Evolutionary conservation across 495 filamentous ascomycete species (phyloP).

Genomic region (Letharia columbiana): DNA sequence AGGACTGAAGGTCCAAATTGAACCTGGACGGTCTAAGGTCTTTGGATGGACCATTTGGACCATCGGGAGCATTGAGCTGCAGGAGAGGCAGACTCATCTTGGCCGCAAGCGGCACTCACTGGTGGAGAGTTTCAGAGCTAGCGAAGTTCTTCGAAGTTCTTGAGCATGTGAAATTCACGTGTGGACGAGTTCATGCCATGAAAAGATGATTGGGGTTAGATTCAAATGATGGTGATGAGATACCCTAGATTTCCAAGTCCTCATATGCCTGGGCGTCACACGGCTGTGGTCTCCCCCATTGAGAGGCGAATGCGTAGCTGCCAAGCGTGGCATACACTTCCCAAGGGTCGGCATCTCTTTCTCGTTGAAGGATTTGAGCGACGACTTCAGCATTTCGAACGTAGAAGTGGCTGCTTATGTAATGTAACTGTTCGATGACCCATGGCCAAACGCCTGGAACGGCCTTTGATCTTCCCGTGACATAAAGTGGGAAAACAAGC

Average conservation of each 20-base stretch:
- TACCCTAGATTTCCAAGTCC: not conserved
- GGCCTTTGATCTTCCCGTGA: conserved; percentile 18
- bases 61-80: too few relatives aligned
- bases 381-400: conserved; percentile 27
- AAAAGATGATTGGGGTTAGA: not conserved
- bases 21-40: too few relatives aligned
- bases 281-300: not conserved
- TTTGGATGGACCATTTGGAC: too few relatives aligned
- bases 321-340: conserved; percentile 31
- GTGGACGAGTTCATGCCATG: not conserved
- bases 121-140: not conserved
- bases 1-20: too few relatives aligned
- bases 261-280: not conserved
- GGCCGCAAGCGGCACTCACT: not conserved
- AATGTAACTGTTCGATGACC: conserved; percentile 25
- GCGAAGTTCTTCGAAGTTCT: not conserved
- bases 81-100: not conserved
- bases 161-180: not conserved
- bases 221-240: not conserved
- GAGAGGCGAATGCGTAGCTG: conserved; percentile 28
- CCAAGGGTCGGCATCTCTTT: conserved; percentile 24
- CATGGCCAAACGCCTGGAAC: conserved; percentile 19
- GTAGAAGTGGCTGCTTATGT: conserved; percentile 26
- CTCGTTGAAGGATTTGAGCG: conserved; percentile 21
- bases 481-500: conserved; percentile 29